Base-by-base conservation (phyloP, 495 filamentous ascomycete genomes). In the Neurospora sp. region DNA sequence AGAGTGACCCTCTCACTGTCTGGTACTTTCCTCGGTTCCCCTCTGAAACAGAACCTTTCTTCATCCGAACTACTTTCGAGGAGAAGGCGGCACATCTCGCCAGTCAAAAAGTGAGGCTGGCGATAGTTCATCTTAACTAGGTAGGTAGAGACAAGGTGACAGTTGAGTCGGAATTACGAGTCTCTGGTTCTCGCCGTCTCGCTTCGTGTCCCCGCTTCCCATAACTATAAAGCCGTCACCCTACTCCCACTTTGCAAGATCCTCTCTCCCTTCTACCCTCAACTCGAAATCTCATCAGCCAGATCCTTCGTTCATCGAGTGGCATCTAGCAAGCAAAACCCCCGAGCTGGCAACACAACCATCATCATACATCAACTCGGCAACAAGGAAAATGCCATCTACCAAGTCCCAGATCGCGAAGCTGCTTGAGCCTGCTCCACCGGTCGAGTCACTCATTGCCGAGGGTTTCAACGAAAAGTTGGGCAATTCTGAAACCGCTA, bases 141-240 rank as follows among this genome's bases (percentile, higher is more conserved):
- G 27, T 27, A 27, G 27, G 27, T 27, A 27, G 27, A 35, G 22
- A 35, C 3, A 35, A 35, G 27, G 18, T 66, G 3, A 37, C 6
- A 18, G 11, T 35, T 0, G 27, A 18, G 6, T 16, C 14, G 4
- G 7, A 66, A 16, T 31, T 61, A 5, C 22, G 22, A 61, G 48
- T 2, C 11, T 16, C 2, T 0, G 22, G 1, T 2, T 16, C 48
- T 61, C 22, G 1, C 0, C 3, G 0, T 1, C 12, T 14, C 1
- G 22, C 48, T 7, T 2, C 2, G 22, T 31, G 5, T 1, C 53
- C 53, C 53, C 53, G 5, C 53, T 27, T 61, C 1, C 53, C 14
- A 61, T 0, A 61, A 27, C 2, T 27, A 27, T 27, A 27, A 27
- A 27, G 27, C 27, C 2, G 2, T 27, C 27, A 27, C 27, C 2